These are phyloP conservation scores for Colletotrichum endophyticum DNA, from an alignment of 2,329 filamentous ascomycete genomes.

Conservation along the genomic window DNA sequence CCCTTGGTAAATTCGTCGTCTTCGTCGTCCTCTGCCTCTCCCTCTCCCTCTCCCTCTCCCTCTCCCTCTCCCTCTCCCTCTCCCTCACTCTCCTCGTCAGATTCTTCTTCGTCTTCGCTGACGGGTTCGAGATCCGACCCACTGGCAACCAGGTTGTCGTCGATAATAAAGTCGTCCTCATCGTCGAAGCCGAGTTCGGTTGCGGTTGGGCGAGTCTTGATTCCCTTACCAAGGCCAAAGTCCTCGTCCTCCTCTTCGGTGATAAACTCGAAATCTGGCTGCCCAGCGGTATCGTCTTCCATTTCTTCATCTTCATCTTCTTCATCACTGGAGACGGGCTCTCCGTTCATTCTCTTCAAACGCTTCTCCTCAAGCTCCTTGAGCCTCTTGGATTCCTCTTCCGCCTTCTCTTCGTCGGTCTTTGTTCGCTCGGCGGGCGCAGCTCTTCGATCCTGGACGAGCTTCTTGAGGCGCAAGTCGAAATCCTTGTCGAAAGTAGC, in stretches of 20 bases:
- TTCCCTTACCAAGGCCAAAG: slow-evolving; percentile 65
- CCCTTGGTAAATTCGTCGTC: slow-evolving; percentile 75
- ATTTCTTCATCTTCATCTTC: slow-evolving; percentile 51
- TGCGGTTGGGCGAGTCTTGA: slow-evolving; percentile 59
- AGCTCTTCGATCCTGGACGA: slow-evolving; percentile 84
- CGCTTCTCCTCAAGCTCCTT: slow-evolving; percentile 85
- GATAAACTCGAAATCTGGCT: slow-evolving; percentile 34
- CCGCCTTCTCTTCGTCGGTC: slow-evolving; percentile 84
- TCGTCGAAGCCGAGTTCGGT: slow-evolving; percentile 80
- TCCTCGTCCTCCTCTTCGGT: slow-evolving; percentile 53
- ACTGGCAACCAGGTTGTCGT: slow-evolving; percentile 86
- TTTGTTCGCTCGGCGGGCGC: slow-evolving; percentile 87
- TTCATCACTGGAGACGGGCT: slow-evolving; percentile 71
- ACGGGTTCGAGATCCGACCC: slow-evolving; percentile 71
- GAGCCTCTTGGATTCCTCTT: slow-evolving; percentile 77
- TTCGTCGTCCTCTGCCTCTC: slow-evolving; percentile 38
- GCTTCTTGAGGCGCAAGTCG: slow-evolving; percentile 79
- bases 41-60: slow-evolving; percentile 34
- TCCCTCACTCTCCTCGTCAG: slow-evolving; percentile 43
- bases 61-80: slow-evolving; percentile 38
- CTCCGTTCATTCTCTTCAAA: slow-evolving; percentile 85
- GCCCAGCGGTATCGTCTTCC: slow-evolving; percentile 33
- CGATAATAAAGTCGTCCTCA: slow-evolving; percentile 91
- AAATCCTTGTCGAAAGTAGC: slow-evolving; percentile 83
- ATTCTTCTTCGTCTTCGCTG: slow-evolving; percentile 58